Evolutionary conservation across 2,329 filamentous ascomycete genomes (phyloP).

Genomic region (Lomentospora prolificans): DNA sequence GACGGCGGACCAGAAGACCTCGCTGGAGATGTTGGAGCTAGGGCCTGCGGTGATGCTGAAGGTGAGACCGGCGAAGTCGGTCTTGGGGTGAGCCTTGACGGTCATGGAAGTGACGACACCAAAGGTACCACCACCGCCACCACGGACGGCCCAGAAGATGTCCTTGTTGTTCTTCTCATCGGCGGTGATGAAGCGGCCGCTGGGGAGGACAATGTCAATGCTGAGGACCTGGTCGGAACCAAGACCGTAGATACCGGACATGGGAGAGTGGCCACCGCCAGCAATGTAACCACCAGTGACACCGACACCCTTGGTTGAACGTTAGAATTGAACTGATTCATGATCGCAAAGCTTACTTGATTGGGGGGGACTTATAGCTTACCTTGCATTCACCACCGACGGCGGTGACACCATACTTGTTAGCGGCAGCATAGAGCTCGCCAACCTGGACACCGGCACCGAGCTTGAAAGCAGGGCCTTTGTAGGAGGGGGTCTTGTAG

Average conservation of each 20-base stretch:
- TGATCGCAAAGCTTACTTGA: no score
- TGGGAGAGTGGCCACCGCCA: slow-evolving; percentile 47
- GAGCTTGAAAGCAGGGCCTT: slow-evolving; percentile 41
- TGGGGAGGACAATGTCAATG: slow-evolving; percentile 44
- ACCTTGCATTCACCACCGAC: slow-evolving; percentile 41
- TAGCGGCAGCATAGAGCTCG: slow-evolving; percentile 41
- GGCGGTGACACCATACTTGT: slow-evolving; percentile 33
- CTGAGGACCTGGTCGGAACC: slow-evolving; percentile 49
- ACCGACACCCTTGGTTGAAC: slow-evolving; percentile 34
- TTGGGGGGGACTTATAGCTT: no score
- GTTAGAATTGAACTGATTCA: no score
- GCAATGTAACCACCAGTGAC: slow-evolving; percentile 50
- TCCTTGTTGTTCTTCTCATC: slow-evolving; percentile 38
- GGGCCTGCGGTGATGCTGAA: slow-evolving; percentile 27
- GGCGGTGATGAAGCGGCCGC: slow-evolving; percentile 37
- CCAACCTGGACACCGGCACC: slow-evolving; percentile 43
- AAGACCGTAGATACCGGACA: slow-evolving; percentile 46
- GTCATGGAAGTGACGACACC: slow-evolving; percentile 47
- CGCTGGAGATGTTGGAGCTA: slow-evolving; percentile 18
- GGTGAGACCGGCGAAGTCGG: slow-evolving; percentile 30
- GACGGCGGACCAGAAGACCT: slow-evolving; percentile 39
- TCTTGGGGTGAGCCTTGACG: slow-evolving; percentile 36
- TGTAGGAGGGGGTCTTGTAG: slow-evolving; percentile 20
- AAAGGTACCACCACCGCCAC: slow-evolving; percentile 50
- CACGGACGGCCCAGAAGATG: slow-evolving; percentile 53